Evolutionary conservation across 768 basidiomycete genomes (phyloP).

Genomic region (Pleurotus tuber-regium): DNA sequence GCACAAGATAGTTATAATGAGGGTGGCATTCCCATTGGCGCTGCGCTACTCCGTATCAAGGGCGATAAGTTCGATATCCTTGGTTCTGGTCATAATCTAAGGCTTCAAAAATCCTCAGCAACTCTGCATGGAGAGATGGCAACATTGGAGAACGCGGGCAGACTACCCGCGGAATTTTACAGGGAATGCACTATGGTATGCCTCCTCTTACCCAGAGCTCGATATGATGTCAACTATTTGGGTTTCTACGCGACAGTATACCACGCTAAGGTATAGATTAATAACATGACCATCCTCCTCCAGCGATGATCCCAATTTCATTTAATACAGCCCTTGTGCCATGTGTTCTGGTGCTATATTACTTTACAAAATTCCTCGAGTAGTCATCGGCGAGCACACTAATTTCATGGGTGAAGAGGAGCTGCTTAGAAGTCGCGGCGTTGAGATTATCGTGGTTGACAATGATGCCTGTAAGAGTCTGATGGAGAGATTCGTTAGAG

Average conservation of each 20-base stretch:
- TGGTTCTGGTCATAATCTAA: constrained; percentile 32
- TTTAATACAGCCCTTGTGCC: constrained; percentile 47
- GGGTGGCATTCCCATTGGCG: constrained; percentile 14
- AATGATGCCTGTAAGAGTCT: constrained; percentile 49
- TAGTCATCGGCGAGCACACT: constrained; percentile 63
- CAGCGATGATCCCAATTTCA: constrained; percentile 1
- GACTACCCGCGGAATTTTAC: constrained; percentile 43
- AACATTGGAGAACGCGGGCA: constrained; percentile 49
- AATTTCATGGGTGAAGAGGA: constrained; percentile 56
- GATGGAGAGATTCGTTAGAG: constrained; percentile 55
- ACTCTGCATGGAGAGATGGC: constrained; percentile 37
- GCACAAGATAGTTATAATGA: constrained; percentile 4
- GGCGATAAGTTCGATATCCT: constrained; percentile 17
- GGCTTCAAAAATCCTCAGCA: constrained; percentile 32
- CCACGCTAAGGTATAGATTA: constrained; percentile 28
- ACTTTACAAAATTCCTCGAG: constrained; percentile 62
- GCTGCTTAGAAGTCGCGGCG: constrained; percentile 47
- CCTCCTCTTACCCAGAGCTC: background rate
- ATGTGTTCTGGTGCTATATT: constrained; percentile 67
- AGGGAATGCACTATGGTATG: constrained; percentile 48
- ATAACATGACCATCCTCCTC: background rate
- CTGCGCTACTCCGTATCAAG: constrained; percentile 14
- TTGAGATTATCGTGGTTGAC: constrained; percentile 51
- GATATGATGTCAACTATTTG: constrained; percentile 1
- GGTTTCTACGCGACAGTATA: constrained; percentile 25